A percentile compares a stretch with the other conserved stretches of the same genome.
Evolutionary conservation across 1,284 basidiomycete genomes (phyloP).

Genomic region (Malassezia restricta): DNA sequence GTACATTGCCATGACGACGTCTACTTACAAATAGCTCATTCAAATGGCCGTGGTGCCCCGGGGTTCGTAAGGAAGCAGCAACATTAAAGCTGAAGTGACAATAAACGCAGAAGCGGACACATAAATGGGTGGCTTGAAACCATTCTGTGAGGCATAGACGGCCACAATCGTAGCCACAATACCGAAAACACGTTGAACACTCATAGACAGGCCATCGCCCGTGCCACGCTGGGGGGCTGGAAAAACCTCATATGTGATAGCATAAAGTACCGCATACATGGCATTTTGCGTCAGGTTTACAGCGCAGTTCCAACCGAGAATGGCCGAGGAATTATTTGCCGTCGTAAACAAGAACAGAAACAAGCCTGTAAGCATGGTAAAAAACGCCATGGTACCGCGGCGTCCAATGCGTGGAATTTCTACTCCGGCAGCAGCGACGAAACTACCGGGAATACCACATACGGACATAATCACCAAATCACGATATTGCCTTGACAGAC

Average conservation of each 20-base stretch:
- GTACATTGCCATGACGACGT: too few species aligned
- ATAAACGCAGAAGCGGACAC: constrained; percentile 59
- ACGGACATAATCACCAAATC: constrained; percentile 53
- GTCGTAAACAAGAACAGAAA: constrained; percentile 62
- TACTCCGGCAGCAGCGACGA: constrained; percentile 54
- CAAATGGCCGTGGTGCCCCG: constrained; percentile 26
- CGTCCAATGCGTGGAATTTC: constrained; percentile 57
- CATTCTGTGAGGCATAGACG: constrained; percentile 49
- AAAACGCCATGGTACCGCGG: constrained; percentile 56
- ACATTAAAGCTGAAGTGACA: constrained; percentile 54
- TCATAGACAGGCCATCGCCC: constrained; percentile 58
- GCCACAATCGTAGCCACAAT: constrained; percentile 60
- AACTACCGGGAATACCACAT: constrained; percentile 56
- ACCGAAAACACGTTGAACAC: constrained; percentile 57
- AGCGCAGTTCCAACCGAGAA: constrained; percentile 62
- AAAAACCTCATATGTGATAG: constrained; percentile 56
- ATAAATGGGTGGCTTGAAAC: constrained; percentile 56
- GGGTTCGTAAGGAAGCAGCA: constrained; percentile 60
- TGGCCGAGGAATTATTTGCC: constrained; percentile 53
- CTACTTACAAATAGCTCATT: neutral
- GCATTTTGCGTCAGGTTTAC: constrained; percentile 53
- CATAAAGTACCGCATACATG: constrained; percentile 64
- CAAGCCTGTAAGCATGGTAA: constrained; percentile 56
- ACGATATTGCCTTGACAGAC: constrained; percentile 56
- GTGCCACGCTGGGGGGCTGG: constrained; percentile 62